Percentiles rank a stretch among this genome's conserved stretches.
Evolutionary conservation across 2,329 filamentous ascomycete species (phyloP).

Genomic region (Xylaria arbuscula): DNA sequence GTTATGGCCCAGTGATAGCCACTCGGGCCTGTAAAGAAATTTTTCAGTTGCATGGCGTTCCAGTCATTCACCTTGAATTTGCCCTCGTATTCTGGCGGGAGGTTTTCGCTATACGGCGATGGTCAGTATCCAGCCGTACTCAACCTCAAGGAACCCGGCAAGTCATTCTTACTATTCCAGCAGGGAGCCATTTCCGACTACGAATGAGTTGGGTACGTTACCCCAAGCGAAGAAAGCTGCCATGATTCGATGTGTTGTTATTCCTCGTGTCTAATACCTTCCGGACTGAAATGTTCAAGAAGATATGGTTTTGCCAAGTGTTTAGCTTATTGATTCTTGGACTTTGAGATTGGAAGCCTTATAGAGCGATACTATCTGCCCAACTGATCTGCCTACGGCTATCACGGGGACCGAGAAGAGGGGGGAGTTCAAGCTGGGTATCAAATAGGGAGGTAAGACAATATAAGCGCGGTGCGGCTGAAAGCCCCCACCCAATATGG

Average conservation of each 20-base stretch:
- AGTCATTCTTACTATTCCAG: constrained; percentile 29
- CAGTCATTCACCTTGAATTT: constrained; percentile 31
- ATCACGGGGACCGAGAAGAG: not conserved
- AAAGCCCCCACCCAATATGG: not conserved
- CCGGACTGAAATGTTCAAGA: not conserved
- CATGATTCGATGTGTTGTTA: constrained; percentile 24
- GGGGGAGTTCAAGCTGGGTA: not conserved
- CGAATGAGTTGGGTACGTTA: constrained; percentile 31
- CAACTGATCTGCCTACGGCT: not conserved
- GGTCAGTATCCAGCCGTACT: not conserved
- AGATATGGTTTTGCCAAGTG: no score
- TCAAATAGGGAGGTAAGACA: no score
- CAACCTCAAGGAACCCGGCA: not conserved
- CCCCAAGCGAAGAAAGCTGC: constrained; percentile 34
- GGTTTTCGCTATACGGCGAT: constrained; percentile 14
- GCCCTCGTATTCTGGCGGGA: constrained; percentile 26
- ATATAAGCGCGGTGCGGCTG: constrained; percentile 19
- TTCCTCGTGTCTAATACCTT: no score
- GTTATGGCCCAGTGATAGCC: constrained; percentile 25
- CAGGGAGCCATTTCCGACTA: constrained; percentile 31
- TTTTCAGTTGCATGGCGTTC: constrained; percentile 28
- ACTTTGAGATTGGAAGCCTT: not conserved
- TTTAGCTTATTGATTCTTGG: not conserved
- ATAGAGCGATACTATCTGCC: not conserved
- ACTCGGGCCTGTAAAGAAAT: constrained; percentile 25